A percentile compares a stretch with the other conserved stretches of the same genome.
These are phyloP conservation scores for Globisporangium mamillatum DNA, from an alignment of 352 stramenopile genomes.

Conservation along the genomic window DNA sequence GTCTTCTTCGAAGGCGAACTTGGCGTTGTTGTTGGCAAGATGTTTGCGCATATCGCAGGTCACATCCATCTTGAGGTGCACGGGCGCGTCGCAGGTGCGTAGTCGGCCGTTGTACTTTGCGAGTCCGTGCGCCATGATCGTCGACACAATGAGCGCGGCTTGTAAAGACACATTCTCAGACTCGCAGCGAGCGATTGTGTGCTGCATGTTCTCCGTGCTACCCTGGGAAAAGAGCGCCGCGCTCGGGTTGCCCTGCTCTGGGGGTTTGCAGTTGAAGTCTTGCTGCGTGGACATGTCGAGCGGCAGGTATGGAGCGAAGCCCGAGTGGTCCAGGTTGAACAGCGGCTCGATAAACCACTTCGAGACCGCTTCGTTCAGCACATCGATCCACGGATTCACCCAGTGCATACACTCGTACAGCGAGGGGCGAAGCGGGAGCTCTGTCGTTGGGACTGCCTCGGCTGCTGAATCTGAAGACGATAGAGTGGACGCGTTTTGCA, in stretches of 20 bases:
- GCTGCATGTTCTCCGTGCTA: constrained; percentile 36
- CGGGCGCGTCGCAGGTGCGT: constrained; percentile 17
- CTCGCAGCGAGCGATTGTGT: constrained; percentile 33
- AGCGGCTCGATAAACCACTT: constrained; percentile 64
- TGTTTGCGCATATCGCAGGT: constrained; percentile 40
- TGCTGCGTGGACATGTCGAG: constrained; percentile 39
- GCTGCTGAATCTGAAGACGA: neutral
- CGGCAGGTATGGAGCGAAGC: constrained; percentile 36
- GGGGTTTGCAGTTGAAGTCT: constrained; percentile 34
- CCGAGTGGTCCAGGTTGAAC: constrained; percentile 55
- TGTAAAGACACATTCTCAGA: constrained; percentile 41
- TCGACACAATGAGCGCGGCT: constrained; percentile 40
- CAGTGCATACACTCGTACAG: constrained; percentile 62
- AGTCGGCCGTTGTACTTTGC: constrained; percentile 31
- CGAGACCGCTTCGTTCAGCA: constrained; percentile 51
- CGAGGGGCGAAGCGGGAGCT: constrained; percentile 34
- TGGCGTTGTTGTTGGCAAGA: constrained; percentile 17
- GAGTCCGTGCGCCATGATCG: constrained; percentile 46
- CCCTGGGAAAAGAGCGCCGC: constrained; percentile 44
- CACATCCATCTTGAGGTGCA: constrained; percentile 54
- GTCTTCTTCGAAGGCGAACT: constrained; percentile 17
- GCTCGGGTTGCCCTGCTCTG: constrained; percentile 38
- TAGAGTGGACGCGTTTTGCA: constrained; percentile 30
- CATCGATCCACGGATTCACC: constrained; percentile 44
- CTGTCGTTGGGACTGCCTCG: neutral